phyloP scores from a whole-genome alignment of 2,329 filamentous ascomycete species.

The Colletotrichum endophyticum region DNA sequence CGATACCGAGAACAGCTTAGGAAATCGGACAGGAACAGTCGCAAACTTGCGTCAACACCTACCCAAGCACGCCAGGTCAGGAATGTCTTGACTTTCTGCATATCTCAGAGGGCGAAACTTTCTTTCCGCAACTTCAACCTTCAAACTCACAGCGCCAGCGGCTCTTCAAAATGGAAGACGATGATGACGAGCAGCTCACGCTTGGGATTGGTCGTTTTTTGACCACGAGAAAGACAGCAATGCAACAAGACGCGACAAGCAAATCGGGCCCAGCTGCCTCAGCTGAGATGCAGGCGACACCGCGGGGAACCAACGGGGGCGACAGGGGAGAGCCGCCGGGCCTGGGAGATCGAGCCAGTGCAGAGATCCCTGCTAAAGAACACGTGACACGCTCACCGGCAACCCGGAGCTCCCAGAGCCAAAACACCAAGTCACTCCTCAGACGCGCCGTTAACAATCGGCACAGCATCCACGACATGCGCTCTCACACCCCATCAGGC shows the following conservation, averaged over 20 bases:
- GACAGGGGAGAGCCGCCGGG: not conserved
- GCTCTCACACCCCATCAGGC: slow-evolving; percentile 25
- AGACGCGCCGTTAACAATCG: slow-evolving; percentile 11
- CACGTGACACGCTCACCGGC: slow-evolving; percentile 15
- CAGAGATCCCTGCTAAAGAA: not conserved
- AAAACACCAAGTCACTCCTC: slow-evolving; percentile 18
- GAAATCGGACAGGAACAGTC: not conserved
- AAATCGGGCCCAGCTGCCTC: not conserved
- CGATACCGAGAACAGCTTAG: not conserved
- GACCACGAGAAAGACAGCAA: not conserved
- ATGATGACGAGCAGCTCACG: not conserved
- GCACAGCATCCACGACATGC: slow-evolving; percentile 33
- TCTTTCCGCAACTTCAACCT: not conserved
- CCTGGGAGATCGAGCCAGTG: not conserved
- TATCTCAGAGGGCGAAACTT: not conserved
- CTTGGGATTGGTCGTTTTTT: not conserved
- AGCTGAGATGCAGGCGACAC: not conserved
- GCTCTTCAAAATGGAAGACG: not conserved
- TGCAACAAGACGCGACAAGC: not conserved
- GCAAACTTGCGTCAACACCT: not conserved
- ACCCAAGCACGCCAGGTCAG: not conserved
- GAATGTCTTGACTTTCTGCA: not conserved
- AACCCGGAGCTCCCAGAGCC: not conserved
- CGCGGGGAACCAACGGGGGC: not conserved
- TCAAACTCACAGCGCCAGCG: not conserved